Percentiles rank a stretch among this genome's conserved stretches.
These are phyloP conservation scores for Limnanthes douglasii DNA, from an alignment of 345 rosid species.

Conservation along the genomic window DNA sequence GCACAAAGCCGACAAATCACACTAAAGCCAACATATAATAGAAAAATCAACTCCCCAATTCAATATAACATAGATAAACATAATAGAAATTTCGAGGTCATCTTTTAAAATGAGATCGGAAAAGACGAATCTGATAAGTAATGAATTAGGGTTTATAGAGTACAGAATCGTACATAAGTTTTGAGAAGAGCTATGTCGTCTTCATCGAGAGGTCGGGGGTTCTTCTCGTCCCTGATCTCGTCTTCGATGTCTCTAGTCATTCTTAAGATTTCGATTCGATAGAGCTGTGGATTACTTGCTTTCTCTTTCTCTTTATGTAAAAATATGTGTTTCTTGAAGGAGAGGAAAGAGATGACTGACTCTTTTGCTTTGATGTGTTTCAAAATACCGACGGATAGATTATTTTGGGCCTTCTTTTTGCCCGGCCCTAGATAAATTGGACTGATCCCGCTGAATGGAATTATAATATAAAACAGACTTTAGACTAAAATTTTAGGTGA, in stretches of 20 bases:
- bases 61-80: constrained; percentile 2
- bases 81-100: neutral
- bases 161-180: constrained; percentile 39
- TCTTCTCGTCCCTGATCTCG: constrained; percentile 76
- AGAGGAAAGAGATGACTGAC: constrained; percentile 11
- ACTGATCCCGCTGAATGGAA: neutral
- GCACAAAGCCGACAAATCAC: too few species aligned
- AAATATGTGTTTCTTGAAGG: constrained; percentile 8
- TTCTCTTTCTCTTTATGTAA: too few species aligned
- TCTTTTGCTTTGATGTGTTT: too few species aligned
- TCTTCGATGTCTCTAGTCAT: constrained; percentile 38
- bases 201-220: constrained; percentile 76
- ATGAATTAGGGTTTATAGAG: constrained; percentile 2
- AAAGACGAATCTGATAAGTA: neutral
- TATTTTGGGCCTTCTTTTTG: neutral
- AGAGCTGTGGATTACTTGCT: neutral
- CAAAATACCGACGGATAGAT: neutral
- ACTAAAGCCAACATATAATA: too few species aligned
- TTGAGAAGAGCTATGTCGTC: constrained; percentile 94
- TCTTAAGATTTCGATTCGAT: constrained; percentile 4
- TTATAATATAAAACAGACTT: constrained; percentile 8
- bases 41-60: too few species aligned
- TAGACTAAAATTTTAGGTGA: too few species aligned
- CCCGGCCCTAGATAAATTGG: neutral
- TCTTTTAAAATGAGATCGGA: neutral